These are phyloP conservation scores for Fusarium sp. DNA, from an alignment of 2,329 filamentous ascomycete species.

Conservation along the genomic window DNA sequence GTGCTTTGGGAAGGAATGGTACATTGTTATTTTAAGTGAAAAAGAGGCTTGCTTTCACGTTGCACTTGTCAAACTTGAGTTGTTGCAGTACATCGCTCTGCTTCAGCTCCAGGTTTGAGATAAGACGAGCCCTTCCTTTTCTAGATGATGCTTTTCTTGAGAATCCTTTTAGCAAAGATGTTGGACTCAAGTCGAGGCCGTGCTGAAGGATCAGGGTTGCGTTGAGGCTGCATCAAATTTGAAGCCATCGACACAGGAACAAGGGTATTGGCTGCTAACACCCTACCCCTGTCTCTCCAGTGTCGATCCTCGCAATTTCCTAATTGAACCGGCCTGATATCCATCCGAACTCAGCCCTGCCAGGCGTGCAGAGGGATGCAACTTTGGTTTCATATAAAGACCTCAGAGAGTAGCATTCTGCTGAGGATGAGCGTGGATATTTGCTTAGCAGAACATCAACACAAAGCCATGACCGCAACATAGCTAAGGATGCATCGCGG, in stretches of 20 bases:
- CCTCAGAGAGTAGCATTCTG: neutral
- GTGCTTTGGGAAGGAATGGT: conserved; percentile 1
- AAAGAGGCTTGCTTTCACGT: neutral
- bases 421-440: too few relatives aligned
- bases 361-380: neutral
- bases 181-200: neutral
- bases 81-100: neutral
- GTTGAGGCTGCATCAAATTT: conserved; percentile 2
- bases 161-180: neutral
- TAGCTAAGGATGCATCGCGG: too few relatives aligned
- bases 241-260: conserved; percentile 5
- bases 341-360: conserved; percentile 9
- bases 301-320: conserved; percentile 7
- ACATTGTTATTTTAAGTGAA: neutral
- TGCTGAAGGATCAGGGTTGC: neutral
- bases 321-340: conserved; percentile 2
- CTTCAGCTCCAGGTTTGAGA: neutral
- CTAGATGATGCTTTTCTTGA: neutral
- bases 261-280: conserved; percentile 5
- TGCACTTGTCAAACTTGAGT: neutral
- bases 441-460: too few relatives aligned
- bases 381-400: neutral
- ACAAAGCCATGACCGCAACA: too few relatives aligned
- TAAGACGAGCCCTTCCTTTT: neutral
- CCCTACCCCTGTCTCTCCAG: neutral